phyloP scores from a whole-genome alignment of 352 stramenopile genomes.

The Pythium apleroticum region DNA sequence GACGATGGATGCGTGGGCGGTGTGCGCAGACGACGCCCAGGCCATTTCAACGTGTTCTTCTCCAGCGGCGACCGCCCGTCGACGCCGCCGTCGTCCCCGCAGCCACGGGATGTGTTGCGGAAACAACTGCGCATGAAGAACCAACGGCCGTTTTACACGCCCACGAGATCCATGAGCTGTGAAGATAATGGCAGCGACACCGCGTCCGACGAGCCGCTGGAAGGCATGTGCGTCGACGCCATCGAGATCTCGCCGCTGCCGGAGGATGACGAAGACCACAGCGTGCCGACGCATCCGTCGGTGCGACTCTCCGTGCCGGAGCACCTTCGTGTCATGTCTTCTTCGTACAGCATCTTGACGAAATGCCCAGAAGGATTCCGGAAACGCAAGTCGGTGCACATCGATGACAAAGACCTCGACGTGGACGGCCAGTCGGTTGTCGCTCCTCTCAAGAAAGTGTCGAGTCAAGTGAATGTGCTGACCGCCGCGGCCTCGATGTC shows the following conservation, averaged over 20 bases:
- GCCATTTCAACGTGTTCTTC: constrained; percentile 53
- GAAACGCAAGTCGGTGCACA: constrained; percentile 75
- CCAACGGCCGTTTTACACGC: constrained; percentile 20
- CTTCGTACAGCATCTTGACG: constrained; percentile 58
- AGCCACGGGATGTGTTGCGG: constrained; percentile 71
- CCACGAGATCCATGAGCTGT: constrained; percentile 23
- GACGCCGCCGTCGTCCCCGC: constrained; percentile 76
- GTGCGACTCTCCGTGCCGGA: constrained; percentile 54
- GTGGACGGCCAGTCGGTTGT: constrained; percentile 14
- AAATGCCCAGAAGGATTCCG: constrained; percentile 69
- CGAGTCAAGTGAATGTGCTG: constrained; percentile 66
- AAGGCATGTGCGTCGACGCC: constrained; percentile 57
- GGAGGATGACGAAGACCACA: constrained; percentile 27
- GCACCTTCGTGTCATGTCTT: constrained; percentile 44
- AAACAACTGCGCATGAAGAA: constrained; percentile 68
- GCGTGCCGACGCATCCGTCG: constrained; percentile 23
- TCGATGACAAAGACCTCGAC: constrained; percentile 34
- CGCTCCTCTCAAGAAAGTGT: constrained; percentile 60
- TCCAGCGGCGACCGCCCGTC: constrained; percentile 42
- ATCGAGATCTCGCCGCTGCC: constrained; percentile 56
- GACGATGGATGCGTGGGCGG: constrained; percentile 21
- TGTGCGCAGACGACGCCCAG: not conserved
- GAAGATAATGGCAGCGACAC: constrained; percentile 28
- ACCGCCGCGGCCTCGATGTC: constrained; percentile 4
- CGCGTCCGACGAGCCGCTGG: constrained; percentile 22